Base-by-base conservation (phyloP, 2,329 filamentous ascomycete species). In the Pseudogymnoascus sp. region DNA sequence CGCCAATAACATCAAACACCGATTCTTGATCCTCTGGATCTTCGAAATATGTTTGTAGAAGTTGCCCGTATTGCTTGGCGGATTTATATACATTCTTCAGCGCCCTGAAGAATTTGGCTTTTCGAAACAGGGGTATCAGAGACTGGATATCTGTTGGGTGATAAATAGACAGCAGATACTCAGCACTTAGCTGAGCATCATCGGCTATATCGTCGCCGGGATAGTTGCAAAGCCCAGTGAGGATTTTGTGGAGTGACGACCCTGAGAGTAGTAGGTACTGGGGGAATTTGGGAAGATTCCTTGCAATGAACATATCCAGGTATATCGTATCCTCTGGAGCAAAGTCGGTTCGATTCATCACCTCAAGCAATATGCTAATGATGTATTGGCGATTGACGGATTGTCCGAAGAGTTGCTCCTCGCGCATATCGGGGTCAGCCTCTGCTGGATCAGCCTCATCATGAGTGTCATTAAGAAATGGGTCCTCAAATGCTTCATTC, bases 271-370 rank as follows among this genome's bases (percentile, higher is more conserved):
- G 83, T 61, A 99, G 87, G 72, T 97, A 97, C 73, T 98, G 93
- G 0, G 93, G 92, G 72, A 96, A 99, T 75, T 99, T 99, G 3
- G 96, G 91, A 61, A 99, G 79, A 73, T 96, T 99, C 64, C 95
- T 87, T 16, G 95, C 93, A 73, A 99, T 90, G 73, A 99, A 99
- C 92, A 99, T 99, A 76, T 99, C 92, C 51, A 99, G 83, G 75
- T 96, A 99, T 64, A 99, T 90, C 11, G 90, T 93, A 72, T 98
- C 92, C 66, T 90, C 85, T 0, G 87, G 77, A 0, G 86, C 84
- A 75, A 96, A 98, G 57, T 90, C 85, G 3, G 83, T 80, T 0
- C 85, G 79, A 61, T 87, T 90, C 91, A 99, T 96, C 28, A 97
- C 88, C 74, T 96, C 92, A 10, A 96, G 82, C 65, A 99, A 79